Evolutionary conservation across 306 rosid species (phyloP), one percentile per base, ranked within the genome.

Genomic region (Fragaria vesca): DNA sequence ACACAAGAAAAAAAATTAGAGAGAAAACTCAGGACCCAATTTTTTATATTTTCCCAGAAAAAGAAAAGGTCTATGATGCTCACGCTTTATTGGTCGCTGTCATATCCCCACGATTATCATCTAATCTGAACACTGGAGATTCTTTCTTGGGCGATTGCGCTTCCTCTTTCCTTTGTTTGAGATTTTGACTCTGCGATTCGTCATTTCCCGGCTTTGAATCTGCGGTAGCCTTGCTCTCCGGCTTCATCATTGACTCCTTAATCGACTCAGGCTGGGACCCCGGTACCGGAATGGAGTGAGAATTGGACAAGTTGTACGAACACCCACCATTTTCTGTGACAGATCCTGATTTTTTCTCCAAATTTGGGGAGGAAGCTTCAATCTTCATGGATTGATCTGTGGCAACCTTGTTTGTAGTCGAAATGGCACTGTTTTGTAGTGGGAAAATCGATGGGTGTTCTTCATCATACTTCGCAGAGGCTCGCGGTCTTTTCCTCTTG

Each of bases 401-500:
- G 55, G 84, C 86, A 0, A 73, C 72, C 51, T 86, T 90, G 4
- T 77, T 13, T 24, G 86, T 61, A 12, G 91, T 73, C 9, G 89
- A 82, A 83, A 89, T 83, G 70, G 94, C 86, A 78, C 89, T 78
- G 72, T 65, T 88, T 20, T 92, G 87, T 51, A 55, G 78, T 5
- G 90, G 66, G 45, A 87, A 85, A 68, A 61, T 71, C 0, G 88
- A 42, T 8, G 86, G 78, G 69, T 79, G 91, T 21, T 90, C 96
- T 1, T 87, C 98, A 51, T 93, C 98, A 20, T 87, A 83, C 93
- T 93, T 96, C 26, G 79, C 77, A 0, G 85, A 92, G 21, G 6
- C 32, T 10, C 99, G 88, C 36, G 99, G 98, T 47, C 88, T 89
- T 79, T 93, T 96, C 87, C 99, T 90, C 89, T 91, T 96, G 8